Conservation (phyloP, 1,139 yeast species). For the Spencermartinsiella ligniputridi region DNA sequence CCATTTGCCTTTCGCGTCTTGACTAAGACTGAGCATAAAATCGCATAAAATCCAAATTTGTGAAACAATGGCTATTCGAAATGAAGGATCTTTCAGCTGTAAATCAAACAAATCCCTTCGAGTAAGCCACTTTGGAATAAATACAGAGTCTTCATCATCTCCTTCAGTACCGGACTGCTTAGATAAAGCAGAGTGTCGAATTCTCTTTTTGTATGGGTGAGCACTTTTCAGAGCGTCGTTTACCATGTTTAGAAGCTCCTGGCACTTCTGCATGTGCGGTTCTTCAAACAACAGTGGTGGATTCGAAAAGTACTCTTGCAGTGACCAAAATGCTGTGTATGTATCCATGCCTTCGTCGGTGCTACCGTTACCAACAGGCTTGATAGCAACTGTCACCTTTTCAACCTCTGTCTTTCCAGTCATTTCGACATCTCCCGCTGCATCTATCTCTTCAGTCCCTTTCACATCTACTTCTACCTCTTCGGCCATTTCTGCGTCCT, state of each 20-base stretch:
- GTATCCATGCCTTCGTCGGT: constrained; percentile 3
- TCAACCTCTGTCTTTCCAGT: not conserved
- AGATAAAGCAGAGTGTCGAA: not conserved
- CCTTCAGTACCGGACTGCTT: not conserved
- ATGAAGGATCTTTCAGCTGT: constrained; percentile 34
- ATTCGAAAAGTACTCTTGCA: constrained; percentile 28
- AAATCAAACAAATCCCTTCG: constrained; percentile 32
- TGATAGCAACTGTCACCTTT: not conserved
- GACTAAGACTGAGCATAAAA: constrained; percentile 27
- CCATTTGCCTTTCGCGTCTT: constrained; percentile 19
- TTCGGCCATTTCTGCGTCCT: constrained; percentile 7
- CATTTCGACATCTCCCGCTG: not conserved
- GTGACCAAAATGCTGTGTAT: constrained; percentile 29
- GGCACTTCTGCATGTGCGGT: constrained; percentile 16
- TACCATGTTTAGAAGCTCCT: constrained; percentile 15
- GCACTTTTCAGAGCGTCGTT: constrained; percentile 20
- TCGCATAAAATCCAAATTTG: constrained; percentile 32
- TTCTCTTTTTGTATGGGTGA: not conserved
- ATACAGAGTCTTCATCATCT: constrained; percentile 16
- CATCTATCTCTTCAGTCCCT: constrained; percentile 6
- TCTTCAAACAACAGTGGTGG: constrained; percentile 24
- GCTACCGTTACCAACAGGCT: not conserved
- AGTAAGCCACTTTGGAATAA: constrained; percentile 37
- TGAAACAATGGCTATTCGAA: constrained; percentile 31
- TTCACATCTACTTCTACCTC: constrained; percentile 10